Evolutionary conservation across 2,329 filamentous ascomycete genomes (phyloP).

Genomic region (Aspergillus versicolor): DNA sequence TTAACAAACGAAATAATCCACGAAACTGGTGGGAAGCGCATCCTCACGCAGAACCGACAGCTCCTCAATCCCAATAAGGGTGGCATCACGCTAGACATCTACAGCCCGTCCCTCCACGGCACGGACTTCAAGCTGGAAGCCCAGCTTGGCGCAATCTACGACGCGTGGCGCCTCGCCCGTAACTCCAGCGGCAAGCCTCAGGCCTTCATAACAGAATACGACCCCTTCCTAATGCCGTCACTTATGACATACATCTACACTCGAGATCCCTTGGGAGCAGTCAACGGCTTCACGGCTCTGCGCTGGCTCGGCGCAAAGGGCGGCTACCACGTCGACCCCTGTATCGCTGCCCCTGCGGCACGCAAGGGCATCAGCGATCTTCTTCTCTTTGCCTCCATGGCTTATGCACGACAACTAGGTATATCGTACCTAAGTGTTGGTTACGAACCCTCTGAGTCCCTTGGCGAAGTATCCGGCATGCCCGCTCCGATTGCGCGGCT

Average conservation of each 20-base stretch:
- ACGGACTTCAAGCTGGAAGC: constrained; percentile 31
- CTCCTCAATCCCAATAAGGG: constrained; percentile 37
- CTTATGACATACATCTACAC: constrained; percentile 46
- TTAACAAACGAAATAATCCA: constrained; percentile 40
- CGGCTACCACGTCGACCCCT: constrained; percentile 46
- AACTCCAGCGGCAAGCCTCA: constrained; percentile 29
- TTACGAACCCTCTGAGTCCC: constrained; percentile 35
- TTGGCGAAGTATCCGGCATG: constrained; percentile 36
- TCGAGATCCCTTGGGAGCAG: constrained; percentile 24
- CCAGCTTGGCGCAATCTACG: constrained; percentile 36
- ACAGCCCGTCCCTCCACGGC: constrained; percentile 30
- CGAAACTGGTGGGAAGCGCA: constrained; percentile 37
- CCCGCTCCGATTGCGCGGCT: constrained; percentile 25
- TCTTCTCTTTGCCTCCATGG: constrained; percentile 39
- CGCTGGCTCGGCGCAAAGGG: constrained; percentile 35
- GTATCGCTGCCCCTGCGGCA: constrained; percentile 33
- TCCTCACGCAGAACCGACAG: constrained; percentile 37
- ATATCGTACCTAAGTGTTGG: constrained; percentile 41
- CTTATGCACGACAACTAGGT: constrained; percentile 32
- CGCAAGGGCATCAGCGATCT: constrained; percentile 41
- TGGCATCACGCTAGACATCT: constrained; percentile 34
- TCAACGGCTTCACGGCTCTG: constrained; percentile 42
- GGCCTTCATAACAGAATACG: constrained; percentile 44
- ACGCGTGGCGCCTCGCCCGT: constrained; percentile 38
- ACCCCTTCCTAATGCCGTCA: constrained; percentile 38